Base-by-base conservation (phyloP, 1,284 basidiomycete species). In the Fomitopsis betulina region DNA sequence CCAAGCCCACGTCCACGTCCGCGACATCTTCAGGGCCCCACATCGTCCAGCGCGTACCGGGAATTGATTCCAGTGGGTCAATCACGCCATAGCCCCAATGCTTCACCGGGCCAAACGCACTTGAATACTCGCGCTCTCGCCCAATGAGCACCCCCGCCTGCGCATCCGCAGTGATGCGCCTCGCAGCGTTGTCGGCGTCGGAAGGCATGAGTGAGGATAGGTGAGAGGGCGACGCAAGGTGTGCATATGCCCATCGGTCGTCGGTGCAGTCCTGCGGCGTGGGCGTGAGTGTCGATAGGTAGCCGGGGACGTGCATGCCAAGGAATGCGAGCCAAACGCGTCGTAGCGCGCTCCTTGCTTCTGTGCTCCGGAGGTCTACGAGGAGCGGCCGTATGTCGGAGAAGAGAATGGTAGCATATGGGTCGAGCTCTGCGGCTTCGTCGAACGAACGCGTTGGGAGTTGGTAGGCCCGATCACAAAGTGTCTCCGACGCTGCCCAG, bases 401-500 rank as follows among this genome's bases (percentile, higher is more conserved):
- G 70, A 95, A 93, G 15, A 98, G 75, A 23, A 96, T 79, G 2
- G 84, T 83, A 1, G 86, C 78, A 70, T 89, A 95, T 0, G 94
- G 93, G 70, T 96, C 94, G 30, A 79, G 76, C 52, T 84, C 80
- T 12, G 79, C 77, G 6, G 76, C 78, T 6, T 82, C 79, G 58
- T 87, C 81, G 4, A 76, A 76, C 0, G 86, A 83, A 32, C 88
- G 84, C 4, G 79, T 76, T 9, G 93, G 87, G 1, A 83, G 69
- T 30, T 72, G 65, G 21, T 73, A 69, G 9, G 62, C 62, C 19
- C 65, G 67, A 63, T 91, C 86, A 15, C 76, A 72, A 32, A 68
- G 68, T 10, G 67, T 64, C 72, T 96, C 94, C 17, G 79, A 77
- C 8, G 72, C 69, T 15, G 84, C 80, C 93, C 93, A 96, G 54